Conservation (phyloP, 805 yeast species). For the Hanseniaspora thailandica region DNA sequence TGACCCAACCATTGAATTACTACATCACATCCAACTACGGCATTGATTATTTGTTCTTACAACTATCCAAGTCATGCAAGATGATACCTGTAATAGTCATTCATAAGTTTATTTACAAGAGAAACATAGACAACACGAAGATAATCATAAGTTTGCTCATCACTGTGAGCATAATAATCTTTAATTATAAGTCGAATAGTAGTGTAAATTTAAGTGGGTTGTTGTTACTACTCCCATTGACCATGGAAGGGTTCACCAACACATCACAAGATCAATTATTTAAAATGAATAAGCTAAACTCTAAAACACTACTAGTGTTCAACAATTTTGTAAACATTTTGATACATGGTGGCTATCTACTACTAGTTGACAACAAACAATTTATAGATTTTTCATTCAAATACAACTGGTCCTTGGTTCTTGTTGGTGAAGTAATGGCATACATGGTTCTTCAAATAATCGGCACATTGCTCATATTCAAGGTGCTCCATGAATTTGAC, state of each 20-base stretch:
- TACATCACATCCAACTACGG: conserved; percentile 74
- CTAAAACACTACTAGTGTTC: conserved; percentile 50
- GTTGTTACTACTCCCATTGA: neutral
- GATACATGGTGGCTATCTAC: conserved; percentile 41
- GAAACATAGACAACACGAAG: conserved; percentile 62
- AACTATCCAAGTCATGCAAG: conserved; percentile 87
- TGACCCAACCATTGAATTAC: conserved; percentile 68
- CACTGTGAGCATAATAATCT: conserved; percentile 70
- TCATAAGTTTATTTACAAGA: conserved; percentile 58
- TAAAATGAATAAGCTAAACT: neutral
- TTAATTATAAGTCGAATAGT: conserved; percentile 36
- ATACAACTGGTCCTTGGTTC: conserved; percentile 36
- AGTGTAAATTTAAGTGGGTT: conserved; percentile 15
- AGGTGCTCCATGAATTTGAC: conserved; percentile 72
- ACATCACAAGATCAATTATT: conserved; percentile 30
- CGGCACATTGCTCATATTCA: conserved; percentile 89
- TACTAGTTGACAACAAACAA: conserved; percentile 22
- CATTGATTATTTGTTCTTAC: conserved; percentile 69
- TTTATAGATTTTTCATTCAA: conserved; percentile 27
- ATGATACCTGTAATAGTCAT: conserved; percentile 88
- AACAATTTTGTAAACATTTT: conserved; percentile 38
- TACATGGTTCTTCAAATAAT: conserved; percentile 75
- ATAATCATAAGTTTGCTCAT: conserved; percentile 67
- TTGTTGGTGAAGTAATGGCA: conserved; percentile 39
- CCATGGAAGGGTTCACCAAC: conserved; percentile 50